Evolutionary conservation across 2,329 filamentous ascomycete species (phyloP).

Genomic region (Trichocomaceae sp.): DNA sequence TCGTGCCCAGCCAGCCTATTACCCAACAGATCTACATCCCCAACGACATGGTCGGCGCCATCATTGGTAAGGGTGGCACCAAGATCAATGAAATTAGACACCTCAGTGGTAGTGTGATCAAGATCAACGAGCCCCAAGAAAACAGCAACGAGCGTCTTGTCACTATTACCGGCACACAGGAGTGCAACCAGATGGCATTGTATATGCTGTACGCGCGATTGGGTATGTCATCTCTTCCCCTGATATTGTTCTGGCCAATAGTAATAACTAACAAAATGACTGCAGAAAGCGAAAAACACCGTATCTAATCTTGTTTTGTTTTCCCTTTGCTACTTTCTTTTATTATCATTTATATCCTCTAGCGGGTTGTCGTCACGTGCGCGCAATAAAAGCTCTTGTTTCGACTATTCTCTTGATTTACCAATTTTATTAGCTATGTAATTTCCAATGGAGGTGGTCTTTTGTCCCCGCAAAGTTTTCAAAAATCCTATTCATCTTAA

Average conservation of each 20-base stretch:
- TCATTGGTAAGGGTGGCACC: constrained; percentile 95
- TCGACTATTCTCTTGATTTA: neutral
- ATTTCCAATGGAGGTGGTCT: constrained; percentile 9
- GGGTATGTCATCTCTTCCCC: constrained; percentile 52
- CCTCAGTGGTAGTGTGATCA: constrained; percentile 95
- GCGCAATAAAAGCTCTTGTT: constrained; percentile 6
- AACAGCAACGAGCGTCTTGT: constrained; percentile 98
- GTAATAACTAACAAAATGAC: constrained; percentile 1
- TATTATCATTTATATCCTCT: constrained; percentile 3
- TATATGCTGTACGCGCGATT: constrained; percentile 99
- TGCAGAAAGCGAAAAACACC: constrained; percentile 70
- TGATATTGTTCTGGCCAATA: constrained; percentile 4
- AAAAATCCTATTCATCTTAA: neutral
- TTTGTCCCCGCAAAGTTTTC: neutral
- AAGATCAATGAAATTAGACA: constrained; percentile 99
- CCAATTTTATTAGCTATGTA: constrained; percentile 10
- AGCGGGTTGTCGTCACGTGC: constrained; percentile 6
- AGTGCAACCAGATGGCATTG: constrained; percentile 99
- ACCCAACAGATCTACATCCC: constrained; percentile 99
- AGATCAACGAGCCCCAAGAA: constrained; percentile 98
- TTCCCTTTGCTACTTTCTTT: constrained; percentile 1
- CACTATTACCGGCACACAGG: constrained; percentile 93
- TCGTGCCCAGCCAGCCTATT: constrained; percentile 72
- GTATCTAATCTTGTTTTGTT: constrained; percentile 44
- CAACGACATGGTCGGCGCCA: constrained; percentile 98